These are phyloP conservation scores for Epichloe scottii DNA, from an alignment of 2,329 filamentous ascomycete species.

Conservation along the genomic window DNA sequence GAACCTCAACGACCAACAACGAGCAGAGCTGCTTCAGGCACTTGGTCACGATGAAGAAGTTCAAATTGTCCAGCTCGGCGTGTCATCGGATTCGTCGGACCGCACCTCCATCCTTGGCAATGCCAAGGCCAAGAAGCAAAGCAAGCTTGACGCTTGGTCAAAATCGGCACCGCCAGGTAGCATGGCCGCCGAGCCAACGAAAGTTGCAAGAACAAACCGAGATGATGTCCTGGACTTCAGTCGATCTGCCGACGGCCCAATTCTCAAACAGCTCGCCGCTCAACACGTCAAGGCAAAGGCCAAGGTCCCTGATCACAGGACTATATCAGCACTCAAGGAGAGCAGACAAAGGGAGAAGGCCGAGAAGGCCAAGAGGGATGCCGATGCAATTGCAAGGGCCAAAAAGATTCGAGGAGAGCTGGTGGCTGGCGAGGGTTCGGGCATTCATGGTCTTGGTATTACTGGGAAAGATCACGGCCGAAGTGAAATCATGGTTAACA, in stretches of 20 bases:
- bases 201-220: constrained; percentile 24
- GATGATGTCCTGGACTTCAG: constrained; percentile 35
- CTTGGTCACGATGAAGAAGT: constrained; percentile 46
- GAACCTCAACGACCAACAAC: constrained; percentile 70
- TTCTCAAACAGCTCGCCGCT: constrained; percentile 34
- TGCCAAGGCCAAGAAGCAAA: constrained; percentile 40
- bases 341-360: constrained; percentile 64
- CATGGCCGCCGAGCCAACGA: constrained; percentile 13
- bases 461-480: constrained; percentile 70
- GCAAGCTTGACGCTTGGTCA: constrained; percentile 49
- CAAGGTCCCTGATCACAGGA: constrained; percentile 23
- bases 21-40: constrained; percentile 63
- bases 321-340: constrained; percentile 44
- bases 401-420: constrained; percentile 32
- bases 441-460: constrained; percentile 57
- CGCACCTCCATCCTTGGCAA: constrained; percentile 13
- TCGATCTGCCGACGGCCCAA: constrained; percentile 33
- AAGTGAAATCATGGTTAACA: constrained; percentile 84
- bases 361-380: constrained; percentile 60
- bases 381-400: constrained; percentile 57
- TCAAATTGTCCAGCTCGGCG: constrained; percentile 31
- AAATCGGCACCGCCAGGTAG: constrained; percentile 29
- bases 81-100: constrained; percentile 13
- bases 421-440: constrained; percentile 60
- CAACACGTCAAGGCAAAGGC: constrained; percentile 18